These are phyloP conservation scores for Botrytis byssoidea DNA, from an alignment of 2,329 filamentous ascomycete genomes.

Conservation along the genomic window DNA sequence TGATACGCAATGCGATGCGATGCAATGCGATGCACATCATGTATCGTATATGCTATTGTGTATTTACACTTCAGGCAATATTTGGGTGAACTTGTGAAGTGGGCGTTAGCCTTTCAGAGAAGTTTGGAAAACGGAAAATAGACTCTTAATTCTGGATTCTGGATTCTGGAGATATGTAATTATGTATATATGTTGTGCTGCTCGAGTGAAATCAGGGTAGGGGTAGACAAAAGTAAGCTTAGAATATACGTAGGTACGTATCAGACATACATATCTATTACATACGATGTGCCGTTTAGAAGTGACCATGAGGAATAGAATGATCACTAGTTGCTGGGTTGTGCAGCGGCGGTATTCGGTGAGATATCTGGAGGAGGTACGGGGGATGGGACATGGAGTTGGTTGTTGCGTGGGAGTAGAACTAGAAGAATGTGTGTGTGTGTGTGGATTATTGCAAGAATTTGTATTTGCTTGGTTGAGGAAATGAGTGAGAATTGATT, in stretches of 20 bases:
- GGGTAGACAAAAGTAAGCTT: neutral
- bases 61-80: neutral
- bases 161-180: neutral
- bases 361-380: neutral
- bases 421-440: too few relatives aligned
- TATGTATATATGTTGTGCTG: neutral
- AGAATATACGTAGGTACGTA: neutral
- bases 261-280: neutral
- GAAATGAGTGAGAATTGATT: neutral
- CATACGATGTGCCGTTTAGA: neutral
- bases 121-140: neutral
- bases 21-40: neutral
- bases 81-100: too few relatives aligned
- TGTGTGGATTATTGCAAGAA: neutral
- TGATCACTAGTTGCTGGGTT: neutral
- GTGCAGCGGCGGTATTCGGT: slow-evolving; percentile 6
- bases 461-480: neutral
- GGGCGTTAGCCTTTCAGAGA: neutral
- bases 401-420: neutral
- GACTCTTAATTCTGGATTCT: neutral
- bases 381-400: neutral
- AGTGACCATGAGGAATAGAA: neutral
- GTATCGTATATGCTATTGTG: neutral
- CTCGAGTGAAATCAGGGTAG: neutral
- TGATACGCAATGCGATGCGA: neutral